A percentile compares a stretch with the other conserved stretches of the same genome.
phyloP scores from a whole-genome alignment of 129 eudicot genomes.

The Flaveria bidentis region DNA sequence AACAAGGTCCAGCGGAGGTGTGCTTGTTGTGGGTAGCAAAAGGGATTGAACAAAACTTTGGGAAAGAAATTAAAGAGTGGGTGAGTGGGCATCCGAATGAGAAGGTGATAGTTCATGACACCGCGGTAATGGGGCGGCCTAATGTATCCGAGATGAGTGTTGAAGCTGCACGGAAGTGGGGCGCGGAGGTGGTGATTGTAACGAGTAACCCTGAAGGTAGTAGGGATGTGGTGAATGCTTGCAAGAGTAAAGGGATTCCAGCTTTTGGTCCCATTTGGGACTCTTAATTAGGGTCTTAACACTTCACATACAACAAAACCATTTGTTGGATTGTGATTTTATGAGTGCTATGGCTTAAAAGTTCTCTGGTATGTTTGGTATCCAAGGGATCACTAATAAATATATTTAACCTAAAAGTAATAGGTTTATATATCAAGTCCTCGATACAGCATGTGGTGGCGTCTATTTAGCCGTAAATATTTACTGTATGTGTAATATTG shows the following conservation, averaged over 20 bases:
- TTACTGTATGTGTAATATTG: background rate
- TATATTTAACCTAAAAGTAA: background rate
- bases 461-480: background rate
- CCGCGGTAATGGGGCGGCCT: conserved; percentile 66
- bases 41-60: conserved; percentile 69
- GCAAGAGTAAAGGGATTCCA: conserved; percentile 65
- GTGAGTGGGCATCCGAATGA: conserved; percentile 59
- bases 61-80: conserved; percentile 60
- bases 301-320: conserved; percentile 9
- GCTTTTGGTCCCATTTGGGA: conserved; percentile 88
- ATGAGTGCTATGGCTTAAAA: background rate
- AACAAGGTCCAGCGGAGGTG: conserved; percentile 57
- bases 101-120: conserved; percentile 71
- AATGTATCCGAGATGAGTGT: conserved; percentile 69
- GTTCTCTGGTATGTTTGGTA: background rate
- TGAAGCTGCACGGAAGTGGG: conserved; percentile 52
- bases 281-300: conserved; percentile 30
- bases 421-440: background rate
- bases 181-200: conserved; percentile 74
- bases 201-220: conserved; percentile 79
- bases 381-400: background rate
- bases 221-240: conserved; percentile 72
- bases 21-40: conserved; percentile 74
- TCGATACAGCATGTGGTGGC: too few species aligned
- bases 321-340: background rate